phyloP scores from a whole-genome alignment of 2,329 filamentous ascomycete genomes.

The Stachybotrys chlorohalonatus region DNA sequence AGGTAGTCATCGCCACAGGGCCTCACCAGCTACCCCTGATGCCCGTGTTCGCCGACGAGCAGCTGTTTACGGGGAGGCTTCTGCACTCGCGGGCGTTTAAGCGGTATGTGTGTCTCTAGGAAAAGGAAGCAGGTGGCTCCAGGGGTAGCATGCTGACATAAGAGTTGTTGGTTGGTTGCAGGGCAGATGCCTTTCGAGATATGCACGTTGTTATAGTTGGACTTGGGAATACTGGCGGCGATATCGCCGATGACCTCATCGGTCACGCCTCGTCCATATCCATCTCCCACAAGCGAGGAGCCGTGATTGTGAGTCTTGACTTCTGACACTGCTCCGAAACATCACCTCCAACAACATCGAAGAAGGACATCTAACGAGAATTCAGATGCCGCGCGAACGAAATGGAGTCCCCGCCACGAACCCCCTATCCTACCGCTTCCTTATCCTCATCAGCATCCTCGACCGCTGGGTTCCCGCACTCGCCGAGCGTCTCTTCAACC shows the following conservation, averaged over 20 bases:
- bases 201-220: slow-evolving; percentile 35
- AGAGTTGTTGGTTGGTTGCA: not conserved
- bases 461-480: slow-evolving; percentile 10
- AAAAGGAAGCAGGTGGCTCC: not conserved
- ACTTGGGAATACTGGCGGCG: slow-evolving; percentile 28
- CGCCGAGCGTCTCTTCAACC: slow-evolving; percentile 8
- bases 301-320: slow-evolving; percentile 9
- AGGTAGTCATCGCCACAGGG: slow-evolving; percentile 26
- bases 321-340: not conserved
- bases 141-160: not conserved
- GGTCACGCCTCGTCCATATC: slow-evolving; percentile 12
- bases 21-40: slow-evolving; percentile 24
- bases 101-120: slow-evolving; percentile 1
- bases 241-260: slow-evolving; percentile 20
- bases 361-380: slow-evolving; percentile 1
- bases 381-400: slow-evolving; percentile 14
- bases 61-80: slow-evolving; percentile 20
- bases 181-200: slow-evolving; percentile 11
- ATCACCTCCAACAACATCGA: not conserved
- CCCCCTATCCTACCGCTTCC: slow-evolving; percentile 21
- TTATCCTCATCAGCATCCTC: slow-evolving; percentile 18
- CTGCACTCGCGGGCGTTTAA: slow-evolving; percentile 13
- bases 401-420: slow-evolving; percentile 23
- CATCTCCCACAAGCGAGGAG: slow-evolving; percentile 14
- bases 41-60: slow-evolving; percentile 22